Conservation (phyloP, 2,329 filamentous ascomycete genomes). For the Cladosporium sp. region DNA sequence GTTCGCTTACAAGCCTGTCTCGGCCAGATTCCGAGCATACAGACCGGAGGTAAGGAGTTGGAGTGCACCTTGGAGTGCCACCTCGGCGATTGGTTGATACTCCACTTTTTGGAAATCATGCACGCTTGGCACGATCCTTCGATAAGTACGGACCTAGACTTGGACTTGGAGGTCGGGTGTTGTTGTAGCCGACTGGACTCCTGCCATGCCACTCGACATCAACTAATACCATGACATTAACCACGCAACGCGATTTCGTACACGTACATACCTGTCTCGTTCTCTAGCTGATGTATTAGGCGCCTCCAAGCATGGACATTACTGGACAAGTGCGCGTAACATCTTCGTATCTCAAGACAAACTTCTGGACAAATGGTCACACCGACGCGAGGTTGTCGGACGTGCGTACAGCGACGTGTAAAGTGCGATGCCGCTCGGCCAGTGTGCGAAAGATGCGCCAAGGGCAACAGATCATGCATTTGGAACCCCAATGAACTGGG, state of each 20-base stretch:
- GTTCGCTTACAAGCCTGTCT: background rate
- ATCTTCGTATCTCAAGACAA: background rate
- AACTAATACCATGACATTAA: background rate
- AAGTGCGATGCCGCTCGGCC: slow-evolving; percentile 29
- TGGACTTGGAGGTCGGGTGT: background rate
- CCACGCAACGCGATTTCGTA: background rate
- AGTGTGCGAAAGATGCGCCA: slow-evolving; percentile 25
- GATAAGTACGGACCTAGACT: background rate
- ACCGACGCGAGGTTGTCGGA: slow-evolving; percentile 18
- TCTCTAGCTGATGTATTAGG: background rate
- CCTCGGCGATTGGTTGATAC: no score
- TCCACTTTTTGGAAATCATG: background rate
- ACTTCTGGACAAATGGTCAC: slow-evolving; percentile 4
- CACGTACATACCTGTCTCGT: background rate
- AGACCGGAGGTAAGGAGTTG: background rate
- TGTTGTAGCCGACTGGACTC: background rate
- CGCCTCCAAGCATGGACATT: background rate
- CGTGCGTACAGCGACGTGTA: slow-evolving; percentile 21
- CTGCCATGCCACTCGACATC: background rate
- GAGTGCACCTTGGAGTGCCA: no score
- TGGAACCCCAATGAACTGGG: slow-evolving; percentile 29
- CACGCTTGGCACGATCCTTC: background rate
- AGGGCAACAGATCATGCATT: slow-evolving; percentile 27
- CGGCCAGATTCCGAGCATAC: background rate
- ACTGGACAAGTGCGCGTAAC: background rate